Evolutionary conservation across 1,284 basidiomycete species (phyloP), one percentile per base, ranked within the genome.

Genomic region (Leccinum pallidistipes): DNA sequence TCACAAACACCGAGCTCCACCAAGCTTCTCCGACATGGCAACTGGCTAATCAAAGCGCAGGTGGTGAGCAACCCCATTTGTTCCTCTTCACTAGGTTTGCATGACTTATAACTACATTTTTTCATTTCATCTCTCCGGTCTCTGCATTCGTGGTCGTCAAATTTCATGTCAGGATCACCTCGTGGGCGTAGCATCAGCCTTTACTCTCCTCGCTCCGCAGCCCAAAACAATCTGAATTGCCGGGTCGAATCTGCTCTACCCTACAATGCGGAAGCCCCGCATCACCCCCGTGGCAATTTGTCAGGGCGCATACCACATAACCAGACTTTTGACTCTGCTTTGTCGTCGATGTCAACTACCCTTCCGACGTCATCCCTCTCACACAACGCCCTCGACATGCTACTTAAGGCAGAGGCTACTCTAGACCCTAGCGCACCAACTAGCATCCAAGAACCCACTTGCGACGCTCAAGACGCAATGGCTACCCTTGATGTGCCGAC

Each of bases 111-210:
- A 54, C 62, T 58, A 63, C 65, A 63, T 43, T 57, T 32, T 64
- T 66, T 62, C 58, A 65, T 65, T 62, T 67, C 62, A 59, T 57
- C 21, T 56, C 52, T 63, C 60, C 62, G 65, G 59, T 59, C 64
- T 65, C 65, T 65, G 56, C 57, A 53, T 63, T 64, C 12, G 63
- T 63, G 58, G 51, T 31, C 55, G 51, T 64, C 65, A 54, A 65
- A 72, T 69, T 59, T 63, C 62, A 62, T 69, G 56, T 50, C 62
- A 74, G 74, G 58, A 58, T 65, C 69, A 64, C 68, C 68, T 66
- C 73, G 69, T 68, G 72, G 72, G 53, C 71, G 74, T 63, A 73
- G 72, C 63, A 72, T 75, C 38, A 76, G 72, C 61, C 72, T 74
- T n/a, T 71, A 66, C 58, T 75, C 69, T 64, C 69, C 72, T 66